Conservation (phyloP, 495 filamentous ascomycete species). For the Podospora pseudoanserina region DNA sequence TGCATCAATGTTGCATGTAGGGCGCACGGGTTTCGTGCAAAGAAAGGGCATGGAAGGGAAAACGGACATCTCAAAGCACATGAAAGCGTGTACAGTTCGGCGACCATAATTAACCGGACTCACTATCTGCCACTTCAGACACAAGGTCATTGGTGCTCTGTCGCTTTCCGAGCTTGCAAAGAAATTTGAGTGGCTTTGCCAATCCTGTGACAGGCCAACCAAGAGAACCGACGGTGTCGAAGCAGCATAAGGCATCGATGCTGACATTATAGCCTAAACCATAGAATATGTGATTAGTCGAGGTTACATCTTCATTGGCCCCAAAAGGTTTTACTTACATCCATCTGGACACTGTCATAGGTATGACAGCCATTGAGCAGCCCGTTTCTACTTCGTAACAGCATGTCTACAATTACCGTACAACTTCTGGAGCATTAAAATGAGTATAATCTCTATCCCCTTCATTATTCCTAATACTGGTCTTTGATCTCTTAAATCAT, state of each 20-base stretch:
- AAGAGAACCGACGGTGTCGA: constrained; percentile 1
- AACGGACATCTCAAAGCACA: background rate
- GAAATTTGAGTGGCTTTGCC: background rate
- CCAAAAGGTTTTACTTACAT: background rate
- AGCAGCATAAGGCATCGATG: background rate
- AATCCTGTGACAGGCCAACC: background rate
- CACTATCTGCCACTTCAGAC: background rate
- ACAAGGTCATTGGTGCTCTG: background rate
- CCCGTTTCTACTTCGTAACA: too few species aligned
- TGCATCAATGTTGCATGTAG: background rate
- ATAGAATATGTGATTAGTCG: background rate
- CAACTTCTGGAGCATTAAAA: too few species aligned
- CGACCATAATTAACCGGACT: background rate
- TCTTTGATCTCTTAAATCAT: too few species aligned
- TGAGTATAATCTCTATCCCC: too few species aligned
- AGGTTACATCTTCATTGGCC: background rate
- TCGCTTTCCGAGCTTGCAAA: background rate
- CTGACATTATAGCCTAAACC: background rate
- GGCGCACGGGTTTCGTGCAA: background rate
- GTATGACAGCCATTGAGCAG: background rate
- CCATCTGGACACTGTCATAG: background rate
- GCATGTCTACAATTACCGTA: background rate
- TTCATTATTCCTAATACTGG: too few species aligned
- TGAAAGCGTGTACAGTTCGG: background rate
- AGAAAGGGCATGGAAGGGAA: background rate